Evolutionary conservation across 768 basidiomycete species (phyloP).

Genomic region (Trametes cubensis): DNA sequence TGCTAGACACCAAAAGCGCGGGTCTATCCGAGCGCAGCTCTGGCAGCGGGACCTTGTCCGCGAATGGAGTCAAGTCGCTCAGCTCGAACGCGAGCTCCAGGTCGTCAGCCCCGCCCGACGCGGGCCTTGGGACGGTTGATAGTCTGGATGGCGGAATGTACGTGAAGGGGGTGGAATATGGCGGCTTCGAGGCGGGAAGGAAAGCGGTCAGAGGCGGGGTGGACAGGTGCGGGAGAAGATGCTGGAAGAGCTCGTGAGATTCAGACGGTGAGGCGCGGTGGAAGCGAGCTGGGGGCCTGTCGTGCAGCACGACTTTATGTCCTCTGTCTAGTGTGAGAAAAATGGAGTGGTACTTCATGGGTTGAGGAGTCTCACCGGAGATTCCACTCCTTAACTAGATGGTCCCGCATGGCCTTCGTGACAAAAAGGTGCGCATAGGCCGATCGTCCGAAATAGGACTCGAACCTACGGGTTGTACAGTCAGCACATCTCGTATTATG

Average conservation of each 20-base stretch:
- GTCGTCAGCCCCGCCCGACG: not conserved
- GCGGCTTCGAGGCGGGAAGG: slow-evolving; percentile 53
- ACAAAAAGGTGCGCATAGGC: slow-evolving; percentile 95
- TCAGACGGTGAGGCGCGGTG: slow-evolving; percentile 69
- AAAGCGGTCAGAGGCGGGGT: slow-evolving; percentile 51
- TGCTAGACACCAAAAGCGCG: slow-evolving; percentile 87
- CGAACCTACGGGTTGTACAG: slow-evolving; percentile 62
- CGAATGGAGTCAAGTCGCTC: slow-evolving; percentile 20
- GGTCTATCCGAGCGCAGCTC: slow-evolving; percentile 71
- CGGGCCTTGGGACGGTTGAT: not conserved
- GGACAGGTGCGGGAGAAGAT: slow-evolving; percentile 51
- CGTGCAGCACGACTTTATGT: slow-evolving; percentile 76
- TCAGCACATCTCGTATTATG: not conserved
- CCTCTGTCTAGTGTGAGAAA: slow-evolving; percentile 55
- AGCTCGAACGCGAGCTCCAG: slow-evolving; percentile 1
- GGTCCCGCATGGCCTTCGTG: slow-evolving; percentile 81
- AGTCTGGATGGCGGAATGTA: slow-evolving; percentile 37
- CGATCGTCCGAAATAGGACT: slow-evolving; percentile 71
- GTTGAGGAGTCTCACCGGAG: slow-evolving; percentile 56
- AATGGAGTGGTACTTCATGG: slow-evolving; percentile 8
- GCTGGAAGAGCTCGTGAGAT: slow-evolving; percentile 73
- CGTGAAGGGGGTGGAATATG: slow-evolving; percentile 69
- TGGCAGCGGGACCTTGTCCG: slow-evolving; percentile 40
- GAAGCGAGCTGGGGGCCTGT: slow-evolving; percentile 88
- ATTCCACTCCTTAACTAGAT: slow-evolving; percentile 71